These are phyloP conservation scores for Wickerhamomyces bovis DNA, from an alignment of 805 yeast genomes.

Conservation along the genomic window DNA sequence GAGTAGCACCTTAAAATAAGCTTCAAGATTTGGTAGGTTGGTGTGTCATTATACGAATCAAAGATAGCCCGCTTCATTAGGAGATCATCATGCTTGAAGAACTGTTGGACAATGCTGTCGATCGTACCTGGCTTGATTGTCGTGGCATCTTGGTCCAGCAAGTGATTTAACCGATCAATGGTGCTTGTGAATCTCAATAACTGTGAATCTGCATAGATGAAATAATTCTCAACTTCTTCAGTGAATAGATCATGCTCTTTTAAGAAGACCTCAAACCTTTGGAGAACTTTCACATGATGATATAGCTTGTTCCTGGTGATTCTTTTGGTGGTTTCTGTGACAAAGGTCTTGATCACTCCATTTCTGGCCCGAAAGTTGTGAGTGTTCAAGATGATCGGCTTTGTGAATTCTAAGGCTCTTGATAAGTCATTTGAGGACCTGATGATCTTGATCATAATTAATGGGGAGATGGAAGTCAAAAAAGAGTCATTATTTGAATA, in stretches of 20 bases:
- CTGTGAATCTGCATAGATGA: conserved; percentile 12
- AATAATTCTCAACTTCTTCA: conserved; percentile 9
- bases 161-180: conserved; percentile 2
- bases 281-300: conserved; percentile 8
- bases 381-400: not conserved
- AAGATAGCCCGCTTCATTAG: conserved; percentile 2
- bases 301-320: not conserved
- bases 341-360: conserved; percentile 1
- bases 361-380: not conserved
- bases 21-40: conserved; percentile 4
- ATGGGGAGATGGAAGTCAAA: conserved; percentile 6
- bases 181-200: conserved; percentile 8
- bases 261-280: conserved; percentile 9
- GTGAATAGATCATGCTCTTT: conserved; percentile 4
- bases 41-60: not conserved
- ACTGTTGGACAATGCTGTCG: conserved; percentile 6
- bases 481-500: conserved; percentile 4
- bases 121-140: conserved; percentile 7
- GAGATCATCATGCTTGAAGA: conserved; percentile 4
- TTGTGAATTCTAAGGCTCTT: conserved; percentile 1
- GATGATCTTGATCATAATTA: conserved; percentile 8
- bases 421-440: conserved; percentile 3
- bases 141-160: conserved; percentile 1
- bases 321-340: conserved; percentile 3
- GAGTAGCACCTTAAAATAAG: conserved; percentile 4